Base-by-base conservation (phyloP, 495 filamentous ascomycete species). In the Penicillium riverlandense region DNA sequence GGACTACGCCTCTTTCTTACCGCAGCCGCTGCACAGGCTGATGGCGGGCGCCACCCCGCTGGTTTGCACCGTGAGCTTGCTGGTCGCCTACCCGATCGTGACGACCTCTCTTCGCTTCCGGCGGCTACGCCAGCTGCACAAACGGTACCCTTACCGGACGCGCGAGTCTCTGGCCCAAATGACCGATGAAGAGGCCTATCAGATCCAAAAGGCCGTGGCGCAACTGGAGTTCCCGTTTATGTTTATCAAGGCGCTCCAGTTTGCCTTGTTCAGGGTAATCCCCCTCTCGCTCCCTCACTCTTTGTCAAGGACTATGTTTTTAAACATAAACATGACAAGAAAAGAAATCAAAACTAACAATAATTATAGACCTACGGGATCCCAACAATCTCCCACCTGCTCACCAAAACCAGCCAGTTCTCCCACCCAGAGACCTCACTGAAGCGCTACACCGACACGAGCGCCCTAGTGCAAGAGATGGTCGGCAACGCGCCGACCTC, bases 381-480 rank as follows among this genome's bases (percentile, higher is more conserved):
- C 37, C 79, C 81, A 1, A 70, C 75, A 14, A 84, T 84, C 40
- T 79, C 77, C 5, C 57, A 54, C 28, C 55, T 84, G 0, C 69
- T 86, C 13, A 68, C 74, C 0, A 67, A 70, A 28, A 85, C 82
- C 7, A 70, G 63, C 31, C 74, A 85, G 43, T 73, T 88, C 37
- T 71, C 76, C 11, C 67, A 67, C 38, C 58, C 69, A 0, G 64
- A 59, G 6, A 76, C 63, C 9, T 75, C 78, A 4, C 57, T 70
- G 0, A 85, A 84, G 54, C 74, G 83, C 47, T 84, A 82, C 47
- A 71, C 76, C 14, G 84, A 86, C 55, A 88, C 84, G 0, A 62
- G 34, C 16, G 62, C 76, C 16, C 58, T 86, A 4, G 69, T 86
- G 22, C 66, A 66, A 27, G 81, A 86, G 55, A 70, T 81, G 43